Conservation (phyloP, 2,329 filamentous ascomycete species). For the Colletotrichum endophyticum region DNA sequence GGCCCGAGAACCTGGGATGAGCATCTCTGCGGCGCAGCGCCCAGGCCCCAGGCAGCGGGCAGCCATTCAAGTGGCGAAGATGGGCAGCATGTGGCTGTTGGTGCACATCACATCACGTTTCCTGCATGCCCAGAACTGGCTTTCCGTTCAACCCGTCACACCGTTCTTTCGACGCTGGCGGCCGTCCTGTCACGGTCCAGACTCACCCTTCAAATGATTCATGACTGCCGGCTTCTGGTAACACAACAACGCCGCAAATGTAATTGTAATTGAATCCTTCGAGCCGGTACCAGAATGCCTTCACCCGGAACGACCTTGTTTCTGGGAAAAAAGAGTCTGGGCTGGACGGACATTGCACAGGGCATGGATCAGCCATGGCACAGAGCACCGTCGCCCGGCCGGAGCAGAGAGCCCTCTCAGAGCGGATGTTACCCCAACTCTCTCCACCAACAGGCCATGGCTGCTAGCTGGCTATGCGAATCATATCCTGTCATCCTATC, state of each 20-base stretch:
- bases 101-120: background rate
- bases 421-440: background rate
- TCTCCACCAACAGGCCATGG: background rate
- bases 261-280: background rate
- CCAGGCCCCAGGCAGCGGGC: background rate
- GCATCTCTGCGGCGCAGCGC: background rate
- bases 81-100: background rate
- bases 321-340: background rate
- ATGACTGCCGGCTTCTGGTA: background rate
- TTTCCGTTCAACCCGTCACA: background rate
- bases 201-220: background rate
- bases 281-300: background rate
- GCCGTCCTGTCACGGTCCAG: background rate
- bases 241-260: background rate
- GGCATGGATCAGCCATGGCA: background rate
- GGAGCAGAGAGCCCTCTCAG: background rate
- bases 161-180: background rate
- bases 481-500: background rate
- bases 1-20: constrained; percentile 8
- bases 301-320: background rate
- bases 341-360: background rate
- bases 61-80: background rate
- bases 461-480: background rate
- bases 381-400: background rate
- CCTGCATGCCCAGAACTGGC: background rate